Conservation (phyloP, 352 stramenopile genomes). For the Phytopythium cucurbitacearum region DNA sequence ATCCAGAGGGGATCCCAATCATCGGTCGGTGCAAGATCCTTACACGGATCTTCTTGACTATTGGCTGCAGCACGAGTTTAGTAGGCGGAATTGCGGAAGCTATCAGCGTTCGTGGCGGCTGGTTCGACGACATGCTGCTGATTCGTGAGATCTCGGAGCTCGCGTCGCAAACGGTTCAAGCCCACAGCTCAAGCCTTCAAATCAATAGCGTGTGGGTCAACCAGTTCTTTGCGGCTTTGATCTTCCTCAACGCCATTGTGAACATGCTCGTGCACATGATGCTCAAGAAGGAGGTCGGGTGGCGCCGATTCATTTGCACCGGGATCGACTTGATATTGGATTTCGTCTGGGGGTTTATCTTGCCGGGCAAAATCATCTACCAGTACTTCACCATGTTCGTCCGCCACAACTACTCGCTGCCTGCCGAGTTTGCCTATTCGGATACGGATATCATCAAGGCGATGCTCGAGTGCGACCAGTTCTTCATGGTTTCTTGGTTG, state of each 20-base stretch:
- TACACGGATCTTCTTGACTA: too few species aligned
- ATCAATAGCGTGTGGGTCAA: slow-evolving; percentile 33
- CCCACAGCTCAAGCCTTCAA: slow-evolving; percentile 21
- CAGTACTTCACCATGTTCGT: slow-evolving; percentile 24
- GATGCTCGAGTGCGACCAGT: slow-evolving; percentile 30
- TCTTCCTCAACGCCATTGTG: slow-evolving; percentile 29
- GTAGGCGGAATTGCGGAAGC: slow-evolving; percentile 8
- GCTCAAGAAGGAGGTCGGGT: slow-evolving; percentile 14
- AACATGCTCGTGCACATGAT: slow-evolving; percentile 20
- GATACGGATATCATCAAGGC: slow-evolving; percentile 23
- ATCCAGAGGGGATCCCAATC: neutral
- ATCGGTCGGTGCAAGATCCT: neutral
- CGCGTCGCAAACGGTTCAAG: slow-evolving; percentile 21
- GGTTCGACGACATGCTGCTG: slow-evolving; percentile 21
- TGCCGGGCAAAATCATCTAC: slow-evolving; percentile 26
- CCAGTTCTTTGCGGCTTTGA: slow-evolving; percentile 20
- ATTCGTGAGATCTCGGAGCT: slow-evolving; percentile 21
- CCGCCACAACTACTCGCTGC: slow-evolving; percentile 13
- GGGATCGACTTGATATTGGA: slow-evolving; percentile 23
- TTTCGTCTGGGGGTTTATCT: slow-evolving; percentile 23
- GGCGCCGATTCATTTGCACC: slow-evolving; percentile 19
- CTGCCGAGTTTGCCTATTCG: slow-evolving; percentile 20
- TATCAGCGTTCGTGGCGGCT: slow-evolving; percentile 13
- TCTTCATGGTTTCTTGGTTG: slow-evolving; percentile 27
- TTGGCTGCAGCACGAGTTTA: neutral